Evolutionary conservation across 1,139 yeast species (phyloP), one percentile per base, ranked within the genome.

Genomic region (Suhomyces yuchorum): DNA sequence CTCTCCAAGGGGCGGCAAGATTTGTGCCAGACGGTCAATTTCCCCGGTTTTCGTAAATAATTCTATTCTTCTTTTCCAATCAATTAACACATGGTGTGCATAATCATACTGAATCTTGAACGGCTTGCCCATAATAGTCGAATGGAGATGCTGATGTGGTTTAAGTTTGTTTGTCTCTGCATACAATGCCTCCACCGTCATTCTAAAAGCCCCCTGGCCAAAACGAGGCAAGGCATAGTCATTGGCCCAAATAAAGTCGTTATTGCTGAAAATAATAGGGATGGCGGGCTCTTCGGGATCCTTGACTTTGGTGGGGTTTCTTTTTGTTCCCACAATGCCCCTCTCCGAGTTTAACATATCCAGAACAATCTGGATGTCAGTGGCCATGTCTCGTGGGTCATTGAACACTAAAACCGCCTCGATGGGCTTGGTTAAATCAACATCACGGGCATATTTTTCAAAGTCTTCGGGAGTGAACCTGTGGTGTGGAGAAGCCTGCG

Each of bases 221-320:
- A 89, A 88, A 50, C 99, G 75, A 14, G 96, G 91, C 50, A 85
- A 67, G 9, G 67, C 67, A 65, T 86, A 92, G 61, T 87, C 92
- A 61, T 89, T 90, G 8, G 97, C 91, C 97, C 97, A 93, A 42
- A 88, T 63, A 61, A 91, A 81, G 66, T 93, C 99, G 59, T 87
- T 84, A 65, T 91, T 90, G 48, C 96, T 87, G 67, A 91, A 92
- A 53, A 84, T 81, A 26, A 92, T 85, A 0, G 97, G 97, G 0
- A 90, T 71, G 0, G 85, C 63, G 2, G 97, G 97, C 17, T 65
- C 66, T 32, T 57, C 52, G 6, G 52, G 44, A 37, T 57, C 50
- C 12, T 45, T 45, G 9, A 51, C 38, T 14, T 53, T 43, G 44
- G 51, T 36, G 42, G 53, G 37, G 46, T 20, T 60, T 42, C 89